Evolutionary conservation across 2,329 filamentous ascomycete genomes (phyloP).

Genomic region (Ambrosiella xylebori): DNA sequence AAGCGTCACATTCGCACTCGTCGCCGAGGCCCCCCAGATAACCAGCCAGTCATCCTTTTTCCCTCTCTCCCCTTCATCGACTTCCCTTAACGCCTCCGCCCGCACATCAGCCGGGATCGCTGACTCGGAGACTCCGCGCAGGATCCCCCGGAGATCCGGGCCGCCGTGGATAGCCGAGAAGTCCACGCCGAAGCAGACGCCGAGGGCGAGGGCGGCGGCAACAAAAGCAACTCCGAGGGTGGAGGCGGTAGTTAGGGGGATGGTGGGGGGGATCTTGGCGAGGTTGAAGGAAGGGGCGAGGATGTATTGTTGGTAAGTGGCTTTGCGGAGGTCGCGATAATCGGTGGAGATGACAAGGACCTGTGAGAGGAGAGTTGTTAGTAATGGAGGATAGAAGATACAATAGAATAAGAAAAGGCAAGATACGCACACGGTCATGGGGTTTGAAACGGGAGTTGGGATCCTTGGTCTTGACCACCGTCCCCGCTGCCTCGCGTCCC

Average conservation of each 20-base stretch:
- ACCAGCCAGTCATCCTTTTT: slow-evolving; percentile 49
- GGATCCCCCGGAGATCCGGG: slow-evolving; percentile 38
- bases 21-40: slow-evolving; percentile 58
- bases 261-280: slow-evolving; percentile 38
- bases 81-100: slow-evolving; percentile 42
- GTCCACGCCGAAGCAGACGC: slow-evolving; percentile 52
- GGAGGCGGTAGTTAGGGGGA: slow-evolving; percentile 38
- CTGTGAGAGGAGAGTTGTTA: slow-evolving; percentile 16
- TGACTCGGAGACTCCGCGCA: slow-evolving; percentile 29
- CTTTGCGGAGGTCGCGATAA: slow-evolving; percentile 55
- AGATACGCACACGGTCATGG: slow-evolving; percentile 32
- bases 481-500: slow-evolving; percentile 52
- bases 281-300: slow-evolving; percentile 48
- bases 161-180: slow-evolving; percentile 36
- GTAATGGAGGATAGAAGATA: not conserved
- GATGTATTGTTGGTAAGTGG: slow-evolving; percentile 53
- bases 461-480: slow-evolving; percentile 32
- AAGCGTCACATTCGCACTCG: slow-evolving; percentile 46
- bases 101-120: slow-evolving; percentile 42
- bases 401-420: too few relatives aligned
- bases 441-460: slow-evolving; percentile 25
- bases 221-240: slow-evolving; percentile 56
- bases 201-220: slow-evolving; percentile 47
- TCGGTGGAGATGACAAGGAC: slow-evolving; percentile 54
- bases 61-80: slow-evolving; percentile 28